Conservation (phyloP, 2,329 filamentous ascomycete species). For the Knoxdaviesia proteae region DNA sequence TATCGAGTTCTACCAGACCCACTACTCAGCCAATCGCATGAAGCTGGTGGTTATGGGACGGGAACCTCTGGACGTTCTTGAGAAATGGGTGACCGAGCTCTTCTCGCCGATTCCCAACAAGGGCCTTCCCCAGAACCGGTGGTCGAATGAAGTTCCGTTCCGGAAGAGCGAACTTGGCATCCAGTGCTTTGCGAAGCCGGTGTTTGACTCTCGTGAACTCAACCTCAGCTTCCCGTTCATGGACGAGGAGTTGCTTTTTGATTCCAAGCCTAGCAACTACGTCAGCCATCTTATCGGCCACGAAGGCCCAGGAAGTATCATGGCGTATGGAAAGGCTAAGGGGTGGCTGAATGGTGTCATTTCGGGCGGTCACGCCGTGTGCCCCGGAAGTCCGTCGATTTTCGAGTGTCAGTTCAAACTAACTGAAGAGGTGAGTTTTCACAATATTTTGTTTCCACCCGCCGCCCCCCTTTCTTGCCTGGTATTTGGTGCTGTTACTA, state of each 20-base stretch:
- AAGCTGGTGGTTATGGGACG: constrained; percentile 73
- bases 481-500: constrained; percentile 1
- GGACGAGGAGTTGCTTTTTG: constrained; percentile 61
- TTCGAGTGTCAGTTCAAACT: constrained; percentile 64
- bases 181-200: constrained; percentile 73
- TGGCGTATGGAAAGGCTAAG: constrained; percentile 74
- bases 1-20: constrained; percentile 72
- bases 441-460: neutral
- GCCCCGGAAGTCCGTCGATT: constrained; percentile 54
- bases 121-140: constrained; percentile 40
- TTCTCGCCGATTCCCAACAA: constrained; percentile 73
- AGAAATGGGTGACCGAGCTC: constrained; percentile 66
- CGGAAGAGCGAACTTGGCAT: constrained; percentile 30
- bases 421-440: constrained; percentile 50
- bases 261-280: constrained; percentile 67
- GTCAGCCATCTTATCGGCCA: constrained; percentile 80
- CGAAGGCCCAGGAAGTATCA: constrained; percentile 78
- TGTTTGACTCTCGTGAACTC: constrained; percentile 67
- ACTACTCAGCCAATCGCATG: constrained; percentile 89
- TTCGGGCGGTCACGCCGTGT: constrained; percentile 55
- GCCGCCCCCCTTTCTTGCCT: neutral
- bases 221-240: constrained; percentile 69
- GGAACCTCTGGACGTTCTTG: constrained; percentile 61
- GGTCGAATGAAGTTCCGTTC: constrained; percentile 30
- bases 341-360: constrained; percentile 75